Base-by-base conservation (phyloP, 1,284 basidiomycete genomes). In the Flammula alnicola region DNA sequence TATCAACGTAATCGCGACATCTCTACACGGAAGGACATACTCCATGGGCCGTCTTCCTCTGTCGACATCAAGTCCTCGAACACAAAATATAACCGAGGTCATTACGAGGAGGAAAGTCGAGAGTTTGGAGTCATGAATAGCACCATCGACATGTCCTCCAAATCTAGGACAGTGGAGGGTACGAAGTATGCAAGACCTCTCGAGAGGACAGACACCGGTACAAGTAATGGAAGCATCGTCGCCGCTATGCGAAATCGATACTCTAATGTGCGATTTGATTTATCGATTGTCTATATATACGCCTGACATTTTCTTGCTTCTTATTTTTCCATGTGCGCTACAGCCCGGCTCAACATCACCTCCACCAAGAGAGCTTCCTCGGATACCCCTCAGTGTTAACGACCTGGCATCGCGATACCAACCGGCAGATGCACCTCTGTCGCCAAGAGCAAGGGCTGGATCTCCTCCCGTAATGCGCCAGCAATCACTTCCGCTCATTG, bases 171-270 rank as follows among this genome's bases (percentile, higher is more conserved):
- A 26, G 53, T 64, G 30, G 68, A 68, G 48, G 59, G 44, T 23
- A 31, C 44, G 4, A 61, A 55, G 48, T 51, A 54, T 11, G 50
- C 62, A n/a, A 59, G 60, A 49, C 61, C 61, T 42, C 42, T 78
- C 4, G 75, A 79, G 47, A 75, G 77, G 51, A 70, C 67, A 19
- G 78, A 81, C 41, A 80, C 80, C 1, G 72, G 69, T 11, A 73
- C 65, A 43, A 86, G 80, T 54, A 77, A 64, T 26, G 79, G 77
- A 11, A 84, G 80, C 57, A 67, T 84, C 22, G 86, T 91, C 30
- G 84, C 88, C 37, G 80, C 81, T 0, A 80, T 91, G 72, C 76
- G 84, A 27, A 80, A 78, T 58, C 78, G 78, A 47, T 90, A 86
- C 59, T 75, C 78, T 40, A 71, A 65, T 47, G 88, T 89, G 57